Evolutionary conservation across 257 asterid genomes (phyloP), one percentile per base, ranked within the genome.

Genomic region (Solanum paucissectum): DNA sequence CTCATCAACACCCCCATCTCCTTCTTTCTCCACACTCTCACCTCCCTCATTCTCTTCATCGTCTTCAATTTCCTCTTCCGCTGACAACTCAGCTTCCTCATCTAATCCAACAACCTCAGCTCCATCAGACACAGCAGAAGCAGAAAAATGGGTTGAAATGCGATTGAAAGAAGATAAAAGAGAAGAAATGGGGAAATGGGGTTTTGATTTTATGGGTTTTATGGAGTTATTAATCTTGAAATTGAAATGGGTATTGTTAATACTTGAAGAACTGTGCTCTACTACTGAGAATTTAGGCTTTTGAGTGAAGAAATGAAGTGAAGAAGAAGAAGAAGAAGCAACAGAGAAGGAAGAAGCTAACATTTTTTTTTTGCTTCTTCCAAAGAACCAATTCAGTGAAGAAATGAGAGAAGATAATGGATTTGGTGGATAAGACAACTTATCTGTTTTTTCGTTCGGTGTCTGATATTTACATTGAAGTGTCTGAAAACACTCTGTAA

Each of bases 51-150:
- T 90, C 27, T 36, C 91, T 2, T 68, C 93, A 32, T 83, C 89
- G 3, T 82, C 94, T 52, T 88, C 92, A 72, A 34, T 72, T 34
- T 44, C 88, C 20, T 89, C 91, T 75, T 72, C 94, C 13, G 87
- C 83, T 42, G 86, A 66, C 14, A 36, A 37, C 60, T 20, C 84
- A 72, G n/a, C 68, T 62, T 62, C 69, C 29, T 81, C 32, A 38
- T 49, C 91, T 58, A 87, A 91, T 77, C 82, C 88, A 85, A 87
- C 83, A 77, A 87, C 88, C 38, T 88, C 97, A 49, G 74, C 90
- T 44, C 83, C 83, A 37, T 91, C 93, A 83, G 91, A 88, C 64
- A 90, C 92, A 77, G 92, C 88, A 29, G 91, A 60, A 32, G 90
- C 86, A 86, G 91, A 88, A 84, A 90, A 87, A 83, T 88, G 69